These are phyloP conservation scores for Ganoderma sinense DNA, from an alignment of 1,284 basidiomycete genomes.

Conservation along the genomic window DNA sequence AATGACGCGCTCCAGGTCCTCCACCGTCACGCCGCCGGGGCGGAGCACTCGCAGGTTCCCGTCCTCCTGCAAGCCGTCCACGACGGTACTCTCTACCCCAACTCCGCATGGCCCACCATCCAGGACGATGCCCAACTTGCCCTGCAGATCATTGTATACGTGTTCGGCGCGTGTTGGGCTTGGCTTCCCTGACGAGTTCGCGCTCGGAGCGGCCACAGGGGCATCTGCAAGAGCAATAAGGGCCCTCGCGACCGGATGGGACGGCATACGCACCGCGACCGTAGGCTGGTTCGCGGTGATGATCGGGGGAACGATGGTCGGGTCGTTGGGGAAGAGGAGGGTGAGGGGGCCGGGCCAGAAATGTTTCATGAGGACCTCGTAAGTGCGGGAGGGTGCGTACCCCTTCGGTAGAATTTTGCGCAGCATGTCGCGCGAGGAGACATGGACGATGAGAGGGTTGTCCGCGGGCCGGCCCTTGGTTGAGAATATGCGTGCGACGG, in stretches of 20 bases:
- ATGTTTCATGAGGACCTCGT: conserved; percentile 75
- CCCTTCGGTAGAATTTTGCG: conserved; percentile 69
- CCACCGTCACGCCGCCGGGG: conserved; percentile 93
- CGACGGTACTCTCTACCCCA: conserved; percentile 95
- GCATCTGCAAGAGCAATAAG: conserved; percentile 80
- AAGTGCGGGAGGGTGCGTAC: conserved; percentile 69
- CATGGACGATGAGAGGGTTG: conserved; percentile 98
- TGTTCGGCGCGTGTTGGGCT: conserved; percentile 94
- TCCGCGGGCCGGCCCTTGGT: conserved; percentile 95
- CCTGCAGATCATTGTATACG: conserved; percentile 82
- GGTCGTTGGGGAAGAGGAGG: conserved; percentile 85
- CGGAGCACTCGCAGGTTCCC: conserved; percentile 85
- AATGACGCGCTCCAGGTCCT: conserved; percentile 79
- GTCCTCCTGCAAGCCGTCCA: conserved; percentile 82
- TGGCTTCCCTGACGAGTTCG: conserved; percentile 94
- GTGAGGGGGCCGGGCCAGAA: conserved; percentile 99
- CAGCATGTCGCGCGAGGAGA: conserved; percentile 89
- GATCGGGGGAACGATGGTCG: conserved; percentile 62
- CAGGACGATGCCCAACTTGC: conserved; percentile 81
- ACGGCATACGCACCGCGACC: conserved; percentile 94
- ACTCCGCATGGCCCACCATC: conserved; percentile 94
- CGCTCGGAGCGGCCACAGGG: conserved; percentile 94
- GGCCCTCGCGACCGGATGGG: conserved; percentile 91
- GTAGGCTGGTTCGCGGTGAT: conserved; percentile 85
- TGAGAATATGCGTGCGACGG: conserved; percentile 82